Percentiles rank a stretch among this genome's conserved stretches.
These are phyloP conservation scores for Phytophthora constricta DNA, from an alignment of 352 stramenopile genomes.

Conservation along the genomic window DNA sequence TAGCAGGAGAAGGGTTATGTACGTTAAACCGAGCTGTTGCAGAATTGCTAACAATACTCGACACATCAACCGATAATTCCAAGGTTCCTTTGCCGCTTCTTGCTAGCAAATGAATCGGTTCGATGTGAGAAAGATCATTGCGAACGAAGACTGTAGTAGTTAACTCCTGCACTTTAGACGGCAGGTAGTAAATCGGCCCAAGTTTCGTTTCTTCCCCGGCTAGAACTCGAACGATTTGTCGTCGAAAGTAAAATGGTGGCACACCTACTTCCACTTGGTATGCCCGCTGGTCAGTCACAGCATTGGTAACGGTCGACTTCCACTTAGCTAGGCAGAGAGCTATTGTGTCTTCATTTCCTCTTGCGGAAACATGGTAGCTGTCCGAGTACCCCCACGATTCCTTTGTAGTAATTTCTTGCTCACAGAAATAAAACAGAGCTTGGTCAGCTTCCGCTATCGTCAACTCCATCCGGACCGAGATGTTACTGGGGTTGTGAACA, in stretches of 20 bases:
- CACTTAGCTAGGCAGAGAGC: constrained; percentile 49
- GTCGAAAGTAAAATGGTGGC: constrained; percentile 48
- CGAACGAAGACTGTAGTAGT: constrained; percentile 53
- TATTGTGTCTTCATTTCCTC: constrained; percentile 22
- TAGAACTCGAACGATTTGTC: constrained; percentile 31
- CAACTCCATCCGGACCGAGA: constrained; percentile 57
- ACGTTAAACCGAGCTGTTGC: constrained; percentile 3
- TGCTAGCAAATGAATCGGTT: constrained; percentile 46
- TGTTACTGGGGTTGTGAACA: constrained; percentile 60
- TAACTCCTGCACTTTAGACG: constrained; percentile 43
- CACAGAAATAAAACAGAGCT: constrained; percentile 59
- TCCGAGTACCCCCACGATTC: neutral
- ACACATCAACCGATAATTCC: constrained; percentile 17
- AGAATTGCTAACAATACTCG: neutral
- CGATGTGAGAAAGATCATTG: constrained; percentile 73
- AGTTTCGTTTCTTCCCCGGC: constrained; percentile 34
- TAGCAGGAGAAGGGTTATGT: neutral
- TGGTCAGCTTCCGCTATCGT: constrained; percentile 40
- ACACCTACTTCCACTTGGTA: constrained; percentile 15
- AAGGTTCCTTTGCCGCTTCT: constrained; percentile 51
- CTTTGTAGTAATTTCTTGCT: constrained; percentile 9
- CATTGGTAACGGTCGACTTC: constrained; percentile 26
- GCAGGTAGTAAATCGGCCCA: constrained; percentile 73
- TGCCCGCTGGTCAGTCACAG: constrained; percentile 6
- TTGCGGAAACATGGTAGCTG: neutral